Conservation (phyloP, 2,329 filamentous ascomycete genomes). For the Sporothrix variecibatus region DNA sequence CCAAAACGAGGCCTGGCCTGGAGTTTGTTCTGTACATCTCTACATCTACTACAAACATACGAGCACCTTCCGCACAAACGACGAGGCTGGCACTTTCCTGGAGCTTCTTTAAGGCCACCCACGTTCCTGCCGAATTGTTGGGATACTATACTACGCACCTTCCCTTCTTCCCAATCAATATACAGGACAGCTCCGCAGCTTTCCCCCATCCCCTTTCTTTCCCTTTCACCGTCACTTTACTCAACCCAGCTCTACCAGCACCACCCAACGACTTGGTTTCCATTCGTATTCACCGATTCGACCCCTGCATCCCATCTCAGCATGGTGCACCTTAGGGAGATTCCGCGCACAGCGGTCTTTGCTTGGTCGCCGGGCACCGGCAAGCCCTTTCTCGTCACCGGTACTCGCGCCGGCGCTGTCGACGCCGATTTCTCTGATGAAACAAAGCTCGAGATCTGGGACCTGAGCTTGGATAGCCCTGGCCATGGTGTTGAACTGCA, state of each 20-base stretch:
- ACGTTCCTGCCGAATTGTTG: not conserved
- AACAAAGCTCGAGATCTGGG: slow-evolving; percentile 95
- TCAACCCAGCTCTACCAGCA: not conserved
- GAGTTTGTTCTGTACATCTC: not conserved
- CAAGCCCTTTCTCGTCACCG: slow-evolving; percentile 83
- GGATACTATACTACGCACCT: not conserved
- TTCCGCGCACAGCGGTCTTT: slow-evolving; percentile 94
- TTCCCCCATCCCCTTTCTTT: not conserved
- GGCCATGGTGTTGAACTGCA: slow-evolving; percentile 80
- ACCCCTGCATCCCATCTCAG: not conserved
- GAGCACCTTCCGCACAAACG: not conserved
- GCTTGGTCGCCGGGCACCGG: slow-evolving; percentile 87
- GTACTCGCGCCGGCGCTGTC: slow-evolving; percentile 91
- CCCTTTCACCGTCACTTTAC: not conserved
- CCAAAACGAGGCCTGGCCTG: slow-evolving; percentile 4
- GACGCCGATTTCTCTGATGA: slow-evolving; percentile 98
- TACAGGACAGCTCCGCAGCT: slow-evolving; percentile 1
- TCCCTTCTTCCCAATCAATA: not conserved
- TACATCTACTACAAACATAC: not conserved
- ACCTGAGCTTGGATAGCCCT: slow-evolving; percentile 77
- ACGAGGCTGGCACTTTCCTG: slow-evolving; percentile 5
- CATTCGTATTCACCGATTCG: slow-evolving; percentile 9
- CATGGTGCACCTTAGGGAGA: slow-evolving; percentile 97
- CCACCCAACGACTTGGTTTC: not conserved
- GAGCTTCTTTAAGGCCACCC: not conserved